Evolutionary conservation across 331 rosid species (phyloP).

Genomic region (Prunus yedoensis): DNA sequence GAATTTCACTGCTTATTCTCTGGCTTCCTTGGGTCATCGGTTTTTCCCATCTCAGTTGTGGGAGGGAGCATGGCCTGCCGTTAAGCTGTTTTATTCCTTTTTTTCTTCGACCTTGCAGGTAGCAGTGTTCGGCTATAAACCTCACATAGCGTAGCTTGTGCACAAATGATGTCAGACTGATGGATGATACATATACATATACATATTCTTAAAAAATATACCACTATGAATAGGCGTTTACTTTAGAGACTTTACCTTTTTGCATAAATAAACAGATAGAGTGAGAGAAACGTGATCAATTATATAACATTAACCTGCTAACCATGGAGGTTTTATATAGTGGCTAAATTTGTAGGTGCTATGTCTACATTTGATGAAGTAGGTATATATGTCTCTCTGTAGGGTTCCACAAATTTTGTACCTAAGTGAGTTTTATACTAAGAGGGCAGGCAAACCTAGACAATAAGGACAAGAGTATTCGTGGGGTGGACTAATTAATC

Average conservation of each 20-base stretch:
- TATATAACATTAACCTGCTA: neutral
- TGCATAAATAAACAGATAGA: neutral
- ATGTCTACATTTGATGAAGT: neutral
- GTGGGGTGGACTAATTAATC: too few relatives aligned
- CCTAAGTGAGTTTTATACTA: neutral
- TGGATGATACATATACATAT: neutral
- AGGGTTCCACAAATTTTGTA: neutral
- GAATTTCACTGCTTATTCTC: too few relatives aligned
- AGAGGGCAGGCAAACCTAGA: too few relatives aligned
- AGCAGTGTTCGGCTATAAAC: too few relatives aligned
- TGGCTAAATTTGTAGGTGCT: neutral
- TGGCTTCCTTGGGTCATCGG: too few relatives aligned
- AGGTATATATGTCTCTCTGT: neutral
- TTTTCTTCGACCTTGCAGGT: too few relatives aligned
- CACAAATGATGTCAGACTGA: neutral
- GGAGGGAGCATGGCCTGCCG: too few relatives aligned
- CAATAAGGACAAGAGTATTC: too few relatives aligned
- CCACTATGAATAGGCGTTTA: neutral
- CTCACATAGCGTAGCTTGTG: neutral
- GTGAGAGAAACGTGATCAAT: neutral
- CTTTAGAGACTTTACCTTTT: neutral
- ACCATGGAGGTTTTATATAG: neutral
- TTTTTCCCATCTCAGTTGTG: too few relatives aligned
- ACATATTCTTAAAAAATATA: neutral
- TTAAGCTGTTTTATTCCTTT: too few relatives aligned